Evolutionary conservation across 164 flowering plant genomes (phyloP), one percentile per base, ranked within the genome.

Genomic region (Annona squamosa): DNA sequence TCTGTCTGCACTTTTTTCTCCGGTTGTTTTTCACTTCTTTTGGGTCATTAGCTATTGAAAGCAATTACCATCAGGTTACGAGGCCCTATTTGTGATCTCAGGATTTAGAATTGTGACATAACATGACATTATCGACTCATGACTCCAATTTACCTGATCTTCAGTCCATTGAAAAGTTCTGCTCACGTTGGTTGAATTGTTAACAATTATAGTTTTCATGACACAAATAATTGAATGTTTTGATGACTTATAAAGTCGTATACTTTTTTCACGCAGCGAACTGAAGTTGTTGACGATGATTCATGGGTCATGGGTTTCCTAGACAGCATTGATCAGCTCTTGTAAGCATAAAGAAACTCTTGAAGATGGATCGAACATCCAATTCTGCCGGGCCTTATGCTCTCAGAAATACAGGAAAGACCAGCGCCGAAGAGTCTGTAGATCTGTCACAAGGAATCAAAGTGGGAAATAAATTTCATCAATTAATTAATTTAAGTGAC

Each of bases 211-310:
- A 0, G 37, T 26, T 26, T 26, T 26, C 37, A 26, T 26, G 37
- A 26, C 37, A 26, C 37, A 26, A 26, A 26, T 26, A 26, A 26
- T 26, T 26, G 37, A 26, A 26, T 26, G 37, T 26, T 26, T 26
- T 26, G 37, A 26, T 26, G 37, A 26, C 37, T 26, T 26, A 26
- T 26, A 26, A 26, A 26, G 37, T 26, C 37, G 1, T 26, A 26
- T 26, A 26, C 37, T 4, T 71, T 61, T 19, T 67, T 59, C 52
- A 47, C 37, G 81, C 95, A 95, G 99, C 88, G 96, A 0, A 92
- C 92, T 0, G 99, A 93, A 79, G 87, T 92, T n/a, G 97, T 90
- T 4, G 99, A 95, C 75, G 99, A 93, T 82, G 87, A 88, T 67
- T 90, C 99, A 46, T 95, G 99, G 99, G 88, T 88, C 41, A 92